phyloP scores from a whole-genome alignment of 1,284 basidiomycete genomes.

The Agroathelia rolfsii region DNA sequence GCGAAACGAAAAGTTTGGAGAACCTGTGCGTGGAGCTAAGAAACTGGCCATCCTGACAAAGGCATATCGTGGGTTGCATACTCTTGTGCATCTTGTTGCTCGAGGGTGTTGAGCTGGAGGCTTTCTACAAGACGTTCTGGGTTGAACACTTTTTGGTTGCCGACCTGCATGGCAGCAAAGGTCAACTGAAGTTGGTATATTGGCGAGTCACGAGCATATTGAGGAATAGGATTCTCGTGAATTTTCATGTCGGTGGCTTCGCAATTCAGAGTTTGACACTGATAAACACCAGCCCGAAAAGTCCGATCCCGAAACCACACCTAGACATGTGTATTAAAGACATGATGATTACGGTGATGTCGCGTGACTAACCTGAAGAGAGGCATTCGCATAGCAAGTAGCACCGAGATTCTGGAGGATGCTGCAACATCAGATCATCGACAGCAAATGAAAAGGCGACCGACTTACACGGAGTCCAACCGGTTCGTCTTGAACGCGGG shows the following conservation, averaged over 20 bases:
- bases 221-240: conserved; percentile 33
- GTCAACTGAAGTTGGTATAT: conserved; percentile 67
- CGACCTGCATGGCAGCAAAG: conserved; percentile 75
- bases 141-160: conserved; percentile 63
- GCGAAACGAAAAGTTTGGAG: conserved; percentile 86
- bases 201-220: conserved; percentile 45
- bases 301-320: conserved; percentile 65
- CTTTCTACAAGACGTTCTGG: conserved; percentile 77
- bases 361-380: conserved; percentile 55
- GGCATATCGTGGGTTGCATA: conserved; percentile 26
- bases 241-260: conserved; percentile 38
- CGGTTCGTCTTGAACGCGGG: conserved; percentile 47
- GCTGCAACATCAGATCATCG: conserved; percentile 7
- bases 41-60: conserved; percentile 2
- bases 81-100: conserved; percentile 95
- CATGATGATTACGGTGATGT: neutral
- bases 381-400: conserved; percentile 90
- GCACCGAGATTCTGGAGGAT: conserved; percentile 74
- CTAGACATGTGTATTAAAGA: conserved; percentile 20
- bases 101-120: conserved; percentile 63
- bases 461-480: conserved; percentile 66
- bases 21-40: conserved; percentile 45
- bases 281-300: conserved; percentile 59
- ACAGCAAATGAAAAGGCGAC: conserved; percentile 1
- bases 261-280: conserved; percentile 41